Evolutionary conservation across 495 filamentous ascomycete species (phyloP).

Genomic region (Podospora sp.): DNA sequence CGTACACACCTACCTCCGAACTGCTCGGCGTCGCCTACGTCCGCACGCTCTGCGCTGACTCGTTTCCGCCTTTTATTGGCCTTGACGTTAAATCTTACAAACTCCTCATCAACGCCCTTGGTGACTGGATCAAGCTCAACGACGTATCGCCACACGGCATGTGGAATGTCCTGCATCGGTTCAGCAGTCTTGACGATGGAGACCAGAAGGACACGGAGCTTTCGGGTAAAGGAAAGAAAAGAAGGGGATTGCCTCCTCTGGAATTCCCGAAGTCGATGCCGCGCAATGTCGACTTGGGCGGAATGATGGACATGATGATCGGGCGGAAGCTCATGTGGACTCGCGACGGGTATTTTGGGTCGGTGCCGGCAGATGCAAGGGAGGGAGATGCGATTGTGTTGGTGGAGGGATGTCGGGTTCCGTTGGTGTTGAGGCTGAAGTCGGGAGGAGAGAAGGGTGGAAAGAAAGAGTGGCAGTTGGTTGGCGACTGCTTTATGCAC

Average conservation of each 20-base stretch:
- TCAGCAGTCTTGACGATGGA: no score
- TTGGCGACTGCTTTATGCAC: constrained; percentile 1
- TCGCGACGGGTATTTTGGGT: not conserved
- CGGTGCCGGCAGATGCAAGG: not conserved
- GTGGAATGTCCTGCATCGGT: no score
- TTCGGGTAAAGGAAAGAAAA: no score
- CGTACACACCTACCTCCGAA: not conserved
- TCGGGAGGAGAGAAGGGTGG: not conserved
- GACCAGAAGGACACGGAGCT: no score
- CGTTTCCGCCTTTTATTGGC: not conserved
- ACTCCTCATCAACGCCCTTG: no score
- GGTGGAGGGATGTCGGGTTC: not conserved
- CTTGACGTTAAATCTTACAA: no score
- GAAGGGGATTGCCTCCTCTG: not conserved
- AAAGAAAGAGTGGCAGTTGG: not conserved
- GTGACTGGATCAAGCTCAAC: no score
- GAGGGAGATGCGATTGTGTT: constrained; percentile 2
- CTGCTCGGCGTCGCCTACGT: not conserved
- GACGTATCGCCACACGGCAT: no score
- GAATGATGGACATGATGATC: constrained; percentile 1
- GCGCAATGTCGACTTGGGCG: not conserved
- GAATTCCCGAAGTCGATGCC: not conserved
- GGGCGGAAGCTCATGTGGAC: constrained; percentile 7
- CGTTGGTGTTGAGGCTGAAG: not conserved
- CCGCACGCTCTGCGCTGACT: constrained; percentile 6